A percentile compares a stretch with the other conserved stretches of the same genome.
Conservation (phyloP, 352 stramenopile species). For the Pythium insidiosum region DNA sequence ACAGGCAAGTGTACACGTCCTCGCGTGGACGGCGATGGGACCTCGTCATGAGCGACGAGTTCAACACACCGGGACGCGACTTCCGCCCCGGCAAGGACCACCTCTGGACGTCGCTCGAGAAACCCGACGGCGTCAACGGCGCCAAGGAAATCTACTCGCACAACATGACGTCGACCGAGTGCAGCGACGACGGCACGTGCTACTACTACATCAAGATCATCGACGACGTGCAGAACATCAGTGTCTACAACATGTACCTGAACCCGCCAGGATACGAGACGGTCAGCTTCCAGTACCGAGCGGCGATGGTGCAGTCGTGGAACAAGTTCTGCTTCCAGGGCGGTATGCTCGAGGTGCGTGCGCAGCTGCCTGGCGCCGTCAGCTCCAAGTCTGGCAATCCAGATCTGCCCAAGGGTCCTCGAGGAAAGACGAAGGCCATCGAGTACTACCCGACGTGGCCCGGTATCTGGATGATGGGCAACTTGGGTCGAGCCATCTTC, state of each 20-base stretch:
- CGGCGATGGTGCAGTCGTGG: slow-evolving; percentile 84
- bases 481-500: slow-evolving; percentile 19
- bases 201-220: slow-evolving; percentile 51
- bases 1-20: slow-evolving; percentile 23
- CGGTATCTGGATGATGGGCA: slow-evolving; percentile 65
- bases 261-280: slow-evolving; percentile 36
- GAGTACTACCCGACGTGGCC: slow-evolving; percentile 62
- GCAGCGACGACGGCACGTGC: slow-evolving; percentile 36
- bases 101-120: slow-evolving; percentile 90
- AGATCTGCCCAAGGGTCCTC: slow-evolving; percentile 19
- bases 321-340: slow-evolving; percentile 94
- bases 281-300: slow-evolving; percentile 35
- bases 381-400: slow-evolving; percentile 27
- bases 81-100: slow-evolving; percentile 90
- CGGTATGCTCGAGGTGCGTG: slow-evolving; percentile 83
- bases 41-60: slow-evolving; percentile 92
- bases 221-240: slow-evolving; percentile 32
- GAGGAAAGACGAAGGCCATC: slow-evolving; percentile 6
- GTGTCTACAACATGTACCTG: slow-evolving; percentile 49
- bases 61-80: slow-evolving; percentile 71
- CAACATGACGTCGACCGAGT: slow-evolving; percentile 65
- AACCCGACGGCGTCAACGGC: slow-evolving; percentile 91
- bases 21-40: slow-evolving; percentile 40
- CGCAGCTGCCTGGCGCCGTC: slow-evolving; percentile 73
- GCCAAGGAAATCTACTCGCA: slow-evolving; percentile 91